Percentiles rank a stretch among this genome's conserved stretches.
Conservation (phyloP, 768 basidiomycete species). For the Galerina marginata region DNA sequence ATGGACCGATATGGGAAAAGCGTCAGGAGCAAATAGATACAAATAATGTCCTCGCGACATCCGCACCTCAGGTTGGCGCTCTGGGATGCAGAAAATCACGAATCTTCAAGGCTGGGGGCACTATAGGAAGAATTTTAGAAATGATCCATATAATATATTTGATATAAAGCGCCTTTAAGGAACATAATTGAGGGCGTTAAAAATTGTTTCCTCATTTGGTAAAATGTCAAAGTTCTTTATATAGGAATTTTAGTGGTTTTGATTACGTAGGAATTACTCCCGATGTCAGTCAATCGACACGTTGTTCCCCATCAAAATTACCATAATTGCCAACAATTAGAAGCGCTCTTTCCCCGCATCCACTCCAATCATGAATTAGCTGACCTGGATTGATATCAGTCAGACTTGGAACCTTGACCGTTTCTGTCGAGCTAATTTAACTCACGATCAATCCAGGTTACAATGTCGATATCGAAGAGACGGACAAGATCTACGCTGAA, state of each 20-base stretch:
- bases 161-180: no score
- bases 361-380: not conserved
- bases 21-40: not conserved
- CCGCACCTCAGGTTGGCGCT: not conserved
- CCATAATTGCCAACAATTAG: not conserved
- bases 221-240: not conserved
- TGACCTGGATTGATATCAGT: not conserved
- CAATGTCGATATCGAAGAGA: no score
- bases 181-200: no score
- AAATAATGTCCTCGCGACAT: not conserved
- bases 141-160: no score
- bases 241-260: not conserved
- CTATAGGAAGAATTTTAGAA: no score
- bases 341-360: not conserved
- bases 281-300: not conserved
- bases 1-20: conserved; percentile 2
- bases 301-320: not conserved
- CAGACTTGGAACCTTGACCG: no score
- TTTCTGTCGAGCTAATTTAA: no score
- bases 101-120: no score
- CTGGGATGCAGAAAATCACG: no score
- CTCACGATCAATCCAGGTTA: no score
- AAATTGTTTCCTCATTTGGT: not conserved
- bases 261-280: not conserved
- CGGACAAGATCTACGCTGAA: no score